Base-by-base conservation (phyloP, 176 grass and related monocot species). In the Carex parvula region DNA sequence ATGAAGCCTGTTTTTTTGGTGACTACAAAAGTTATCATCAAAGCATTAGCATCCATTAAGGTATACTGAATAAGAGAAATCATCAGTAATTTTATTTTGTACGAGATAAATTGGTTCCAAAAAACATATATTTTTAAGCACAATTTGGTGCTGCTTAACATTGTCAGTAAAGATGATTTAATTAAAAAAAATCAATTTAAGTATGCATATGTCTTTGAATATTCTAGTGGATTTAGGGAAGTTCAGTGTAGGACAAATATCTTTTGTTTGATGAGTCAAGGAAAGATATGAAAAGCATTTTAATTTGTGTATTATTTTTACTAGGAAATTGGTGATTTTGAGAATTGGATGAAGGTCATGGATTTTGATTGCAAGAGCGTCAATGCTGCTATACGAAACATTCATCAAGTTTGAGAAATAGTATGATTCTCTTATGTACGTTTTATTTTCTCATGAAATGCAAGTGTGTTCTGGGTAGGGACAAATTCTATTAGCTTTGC, bases 341-440 rank as follows among this genome's bases (percentile, higher is more conserved):
- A 89, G 88, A 93, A 95, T 74, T 89, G 91, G 91, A 89, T 91
- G 87, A 94, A 94, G 86, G 89, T 92, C 6, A 98, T 94, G 88
- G 91, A 90, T 61, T 93, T 91, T 11, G 91, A 93, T 80, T 92
- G 92, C 79, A 92, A 98, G 94, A 86, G 84, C 79, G 84, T 93
- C 76, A 93, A 94, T 88, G 89, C 92, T 78, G 89, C 86, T 69
- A 91, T 93, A 56, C 79, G 86, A 67, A 92, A 86, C 17, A 96
- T 96, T 80, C 87, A 89, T 85, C 85, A 84, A 55, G 60, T 73
- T 68, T 96, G 85, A 91, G 21, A 24, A 22, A 63, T 15, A 84
- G 71, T 60, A 37, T 73, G 67, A 54, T 39, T 86, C 54, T 75
- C 12, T 71, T 61, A 11, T 64, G 39, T 68, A 67, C 13, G 46